These are phyloP conservation scores for Arthrobotrys conoides DNA, from an alignment of 2,329 filamentous ascomycete species.

Conservation along the genomic window DNA sequence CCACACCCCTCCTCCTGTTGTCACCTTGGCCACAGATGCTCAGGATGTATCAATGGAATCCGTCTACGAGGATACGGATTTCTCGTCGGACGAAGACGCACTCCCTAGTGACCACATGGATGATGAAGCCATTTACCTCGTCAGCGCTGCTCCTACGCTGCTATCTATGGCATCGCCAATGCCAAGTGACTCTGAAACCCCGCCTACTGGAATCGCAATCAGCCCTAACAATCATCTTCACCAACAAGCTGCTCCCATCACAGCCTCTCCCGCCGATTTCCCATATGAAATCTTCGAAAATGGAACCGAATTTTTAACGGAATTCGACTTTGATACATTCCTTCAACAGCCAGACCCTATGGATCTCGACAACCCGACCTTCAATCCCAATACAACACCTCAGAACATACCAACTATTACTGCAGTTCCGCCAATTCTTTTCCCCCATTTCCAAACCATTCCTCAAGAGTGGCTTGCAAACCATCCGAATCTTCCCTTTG, in stretches of 20 bases:
- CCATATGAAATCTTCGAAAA: slow-evolving; percentile 36
- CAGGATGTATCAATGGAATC: slow-evolving; percentile 46
- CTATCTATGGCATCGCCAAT: background rate
- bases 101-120: background rate
- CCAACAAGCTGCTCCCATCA: background rate
- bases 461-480: slow-evolving; percentile 54
- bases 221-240: background rate
- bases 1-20: background rate
- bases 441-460: slow-evolving; percentile 55
- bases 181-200: background rate
- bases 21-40: background rate
- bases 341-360: slow-evolving; percentile 51
- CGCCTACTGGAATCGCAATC: slow-evolving; percentile 6
- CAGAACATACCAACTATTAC: slow-evolving; percentile 38
- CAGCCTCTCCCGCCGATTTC: slow-evolving; percentile 25
- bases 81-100: slow-evolving; percentile 43
- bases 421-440: slow-evolving; percentile 32
- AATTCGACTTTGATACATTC: slow-evolving; percentile 46
- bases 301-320: slow-evolving; percentile 28
- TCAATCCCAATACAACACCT: slow-evolving; percentile 35
- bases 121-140: slow-evolving; percentile 7
- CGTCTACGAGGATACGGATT: slow-evolving; percentile 37
- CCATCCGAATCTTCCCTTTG: slow-evolving; percentile 49
- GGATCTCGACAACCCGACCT: slow-evolving; percentile 54
- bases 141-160: background rate